Percentiles rank a stretch among this genome's conserved stretches.
Conservation (phyloP, 257 asterid species). For the Lavandula angustifolia region DNA sequence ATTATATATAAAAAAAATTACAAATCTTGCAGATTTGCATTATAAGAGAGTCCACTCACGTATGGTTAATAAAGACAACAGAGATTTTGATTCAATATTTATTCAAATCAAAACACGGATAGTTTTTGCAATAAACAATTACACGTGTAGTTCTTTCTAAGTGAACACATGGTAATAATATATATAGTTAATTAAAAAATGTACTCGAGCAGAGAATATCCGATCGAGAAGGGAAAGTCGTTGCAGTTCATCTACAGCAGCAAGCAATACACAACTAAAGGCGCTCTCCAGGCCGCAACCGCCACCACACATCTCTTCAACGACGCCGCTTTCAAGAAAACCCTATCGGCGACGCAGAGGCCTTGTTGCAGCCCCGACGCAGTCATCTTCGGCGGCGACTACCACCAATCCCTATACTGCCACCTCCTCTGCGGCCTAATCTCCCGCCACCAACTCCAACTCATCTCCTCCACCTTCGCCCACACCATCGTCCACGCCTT, state of each 20-base stretch:
- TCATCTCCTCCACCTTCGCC: constrained; percentile 78
- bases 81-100: too few relatives aligned
- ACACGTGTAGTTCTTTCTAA: too few relatives aligned
- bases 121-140: too few relatives aligned
- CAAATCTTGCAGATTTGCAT: too few relatives aligned
- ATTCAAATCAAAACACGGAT: too few relatives aligned
- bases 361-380: constrained; percentile 85
- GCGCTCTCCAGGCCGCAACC: constrained; percentile 82
- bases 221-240: constrained; percentile 69
- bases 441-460: constrained; percentile 55
- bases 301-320: constrained; percentile 80
- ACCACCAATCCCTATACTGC: constrained; percentile 73
- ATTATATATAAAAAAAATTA: too few relatives aligned
- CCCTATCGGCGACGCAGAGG: constrained; percentile 71
- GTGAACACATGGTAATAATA: too few relatives aligned
- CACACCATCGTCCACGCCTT: constrained; percentile 79
- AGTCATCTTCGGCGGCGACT: constrained; percentile 77
- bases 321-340: constrained; percentile 53
- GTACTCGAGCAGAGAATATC: constrained; percentile 54
- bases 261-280: constrained; percentile 73
- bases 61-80: too few relatives aligned
- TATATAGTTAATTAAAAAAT: too few relatives aligned
- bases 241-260: constrained; percentile 82
- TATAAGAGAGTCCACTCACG: too few relatives aligned
- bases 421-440: constrained; percentile 81